Base-by-base conservation (phyloP, 331 rosid genomes). In the Pyrus hybrid region DNA sequence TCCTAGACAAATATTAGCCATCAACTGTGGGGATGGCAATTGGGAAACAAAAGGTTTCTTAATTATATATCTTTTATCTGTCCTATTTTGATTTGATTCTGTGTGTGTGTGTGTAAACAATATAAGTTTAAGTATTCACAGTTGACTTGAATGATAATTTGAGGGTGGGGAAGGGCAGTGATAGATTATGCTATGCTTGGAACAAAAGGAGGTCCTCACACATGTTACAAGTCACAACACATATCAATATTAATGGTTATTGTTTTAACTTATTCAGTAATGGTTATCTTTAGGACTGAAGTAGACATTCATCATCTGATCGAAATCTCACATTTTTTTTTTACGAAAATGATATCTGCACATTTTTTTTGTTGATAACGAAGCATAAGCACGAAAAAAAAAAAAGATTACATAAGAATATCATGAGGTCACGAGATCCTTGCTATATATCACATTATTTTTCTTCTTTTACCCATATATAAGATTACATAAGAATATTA, bases 21-120 rank as follows among this genome's bases (percentile, higher is more conserved):
- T 75, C 61, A 68, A 64, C 11, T 74, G 65, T 70, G 77, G 67
- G 79, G 84, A 80, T 80, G 73, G 73, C 45, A 70, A 65, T 64
- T 64, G 69, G 69, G 47, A 30, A 32, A 32, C 69, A 64, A 64
- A 57, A 57, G 26, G 8, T 17, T 51, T 18, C 21, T 51, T 51
- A 17, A 6, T 51, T 2, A 47, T 16, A 5, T 58, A 58, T 58
- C 29, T 26, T 22, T 58, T 6, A 22, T 7, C 5, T 53, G 13
- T 53, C 22, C 58, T 53, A 53, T 53, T 53, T 18, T 18, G 58
- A 53, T 53, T 53, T 53, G 12, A 18, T 37, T 37, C 0, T 37
- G 4, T 9, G 0, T 9, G 1, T 35, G 12, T 8, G 43, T 9
- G 43, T 26, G 13, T 53, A 53, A 53, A 53, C 58, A 53, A 53